Conservation (phyloP, 2,329 filamentous ascomycete species). For the Stagonosporopsis chrysanthemi region DNA sequence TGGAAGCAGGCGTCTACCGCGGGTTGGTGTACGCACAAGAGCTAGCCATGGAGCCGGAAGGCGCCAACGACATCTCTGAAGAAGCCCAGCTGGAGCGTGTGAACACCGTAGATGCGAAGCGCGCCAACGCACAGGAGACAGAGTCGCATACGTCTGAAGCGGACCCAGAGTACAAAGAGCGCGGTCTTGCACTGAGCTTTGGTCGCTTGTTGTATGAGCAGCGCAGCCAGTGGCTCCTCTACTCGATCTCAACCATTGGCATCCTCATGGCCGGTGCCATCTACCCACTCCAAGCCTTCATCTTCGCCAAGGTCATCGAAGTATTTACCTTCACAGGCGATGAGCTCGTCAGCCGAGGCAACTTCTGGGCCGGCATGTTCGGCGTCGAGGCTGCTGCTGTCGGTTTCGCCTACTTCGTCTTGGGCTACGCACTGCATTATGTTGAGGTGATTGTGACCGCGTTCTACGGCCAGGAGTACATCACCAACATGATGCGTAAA, state of each 20-base stretch:
- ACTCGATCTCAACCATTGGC: constrained; percentile 38
- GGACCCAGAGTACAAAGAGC: constrained; percentile 41
- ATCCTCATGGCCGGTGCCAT: constrained; percentile 46
- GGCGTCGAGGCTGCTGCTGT: constrained; percentile 63
- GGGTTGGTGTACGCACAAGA: constrained; percentile 65
- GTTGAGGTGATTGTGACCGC: constrained; percentile 56
- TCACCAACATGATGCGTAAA: constrained; percentile 66
- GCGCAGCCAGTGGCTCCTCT: constrained; percentile 44
- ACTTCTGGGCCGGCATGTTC: constrained; percentile 74
- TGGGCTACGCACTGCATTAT: constrained; percentile 49
- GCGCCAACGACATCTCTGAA: constrained; percentile 7
- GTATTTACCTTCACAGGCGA: constrained; percentile 46
- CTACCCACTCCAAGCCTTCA: constrained; percentile 50
- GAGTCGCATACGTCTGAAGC: constrained; percentile 14
- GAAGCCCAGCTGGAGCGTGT: constrained; percentile 13
- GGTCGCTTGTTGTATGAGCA: constrained; percentile 47
- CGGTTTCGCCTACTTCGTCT: constrained; percentile 62
- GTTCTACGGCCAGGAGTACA: constrained; percentile 66
- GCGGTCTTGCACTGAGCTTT: constrained; percentile 42
- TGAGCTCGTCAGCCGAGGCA: constrained; percentile 46
- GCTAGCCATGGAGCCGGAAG: constrained; percentile 39
- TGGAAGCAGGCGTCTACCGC: constrained; percentile 69
- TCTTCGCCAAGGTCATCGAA: constrained; percentile 49
- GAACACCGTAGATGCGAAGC: constrained; percentile 24
- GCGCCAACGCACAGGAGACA: constrained; percentile 28